Conservation (phyloP, 148 eudicot species). For the Nyssa sinensis region DNA sequence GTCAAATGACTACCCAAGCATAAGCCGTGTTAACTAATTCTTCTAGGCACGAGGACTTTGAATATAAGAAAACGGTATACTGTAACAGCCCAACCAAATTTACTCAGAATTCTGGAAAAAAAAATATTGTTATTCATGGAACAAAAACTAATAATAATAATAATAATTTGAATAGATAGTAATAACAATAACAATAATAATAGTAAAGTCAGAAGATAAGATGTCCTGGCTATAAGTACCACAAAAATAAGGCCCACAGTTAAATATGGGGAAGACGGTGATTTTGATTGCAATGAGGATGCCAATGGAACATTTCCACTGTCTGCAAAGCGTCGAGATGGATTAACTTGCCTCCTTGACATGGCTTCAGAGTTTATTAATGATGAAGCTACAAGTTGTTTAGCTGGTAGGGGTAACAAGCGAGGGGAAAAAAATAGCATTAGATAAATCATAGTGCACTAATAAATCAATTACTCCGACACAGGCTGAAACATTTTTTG, state of each 20-base stretch:
- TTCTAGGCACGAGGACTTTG: not conserved
- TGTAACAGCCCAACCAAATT: not conserved
- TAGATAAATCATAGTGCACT: not conserved
- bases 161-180: too few relatives aligned
- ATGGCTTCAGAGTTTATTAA: slow-evolving; percentile 2
- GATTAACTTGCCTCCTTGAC: slow-evolving; percentile 29
- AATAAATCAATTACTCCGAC: too few relatives aligned
- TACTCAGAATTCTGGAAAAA: not conserved
- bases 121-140: not conserved
- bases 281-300: slow-evolving; percentile 18
- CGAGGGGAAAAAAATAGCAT: not conserved
- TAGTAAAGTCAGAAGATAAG: not conserved
- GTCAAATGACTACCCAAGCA: not conserved
- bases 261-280: slow-evolving; percentile 21
- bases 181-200: not conserved
- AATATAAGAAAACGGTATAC: not conserved
- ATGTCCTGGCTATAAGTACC: slow-evolving; percentile 2
- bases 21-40: not conserved
- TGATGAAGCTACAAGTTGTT: not conserved
- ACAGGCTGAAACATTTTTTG: too few relatives aligned
- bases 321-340: slow-evolving; percentile 22
- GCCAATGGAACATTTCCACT: slow-evolving; percentile 12
- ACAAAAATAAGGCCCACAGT: slow-evolving; percentile 18
- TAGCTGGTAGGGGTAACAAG: not conserved
- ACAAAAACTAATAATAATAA: not conserved